Evolutionary conservation across 2,329 filamentous ascomycete species (phyloP), one percentile per base, ranked within the genome.

Genomic region (Pseudogymnoascus sp.): DNA sequence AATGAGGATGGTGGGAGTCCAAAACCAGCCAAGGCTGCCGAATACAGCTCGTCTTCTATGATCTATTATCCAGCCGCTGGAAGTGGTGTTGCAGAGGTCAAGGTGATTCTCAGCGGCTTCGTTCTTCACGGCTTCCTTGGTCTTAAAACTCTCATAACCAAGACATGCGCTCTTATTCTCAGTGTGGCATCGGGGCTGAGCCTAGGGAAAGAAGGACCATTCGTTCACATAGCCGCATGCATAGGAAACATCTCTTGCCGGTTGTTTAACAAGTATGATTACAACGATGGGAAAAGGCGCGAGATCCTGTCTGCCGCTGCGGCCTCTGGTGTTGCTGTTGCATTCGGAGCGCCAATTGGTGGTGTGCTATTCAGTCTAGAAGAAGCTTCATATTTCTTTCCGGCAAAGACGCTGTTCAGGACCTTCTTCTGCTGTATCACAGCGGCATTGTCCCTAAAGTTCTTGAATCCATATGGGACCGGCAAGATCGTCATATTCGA

Each of bases 371-470:
- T 97, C 75, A 92, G 91, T 35, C 76, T 97, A 31, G 94, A 99
- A 75, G 94, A 97, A 80, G 92, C 97, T 66, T 86, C 90, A 69
- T 97, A 97, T 75, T 97, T 97, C 75, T 97, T 97, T 74, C 93
- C 94, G 0, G 91, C 93, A 5, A 97, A 99, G 77, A 97, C 93
- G 0, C 82, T 99, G 7, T 99, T 99, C 78, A 82, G 94, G 62
- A 97, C 94, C 0, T 99, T 99, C 75, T 97, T 97, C 76, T 97
- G 93, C 78, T 97, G 93, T 75, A 97, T 97, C 69, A 88, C 89
- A 33, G 92, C 94, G 1, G 92, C 94, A 0, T 77, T 99, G 35
- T 93, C 92, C 1, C 80, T 99, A 69, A 97, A 97, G 71, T 97
- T 97, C 68, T 79, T 97, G 38, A 95, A 99, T 70, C 94, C 94